Evolutionary conservation across 495 filamentous ascomycete species (phyloP).

Genomic region (Penicillium longicatenatum): DNA sequence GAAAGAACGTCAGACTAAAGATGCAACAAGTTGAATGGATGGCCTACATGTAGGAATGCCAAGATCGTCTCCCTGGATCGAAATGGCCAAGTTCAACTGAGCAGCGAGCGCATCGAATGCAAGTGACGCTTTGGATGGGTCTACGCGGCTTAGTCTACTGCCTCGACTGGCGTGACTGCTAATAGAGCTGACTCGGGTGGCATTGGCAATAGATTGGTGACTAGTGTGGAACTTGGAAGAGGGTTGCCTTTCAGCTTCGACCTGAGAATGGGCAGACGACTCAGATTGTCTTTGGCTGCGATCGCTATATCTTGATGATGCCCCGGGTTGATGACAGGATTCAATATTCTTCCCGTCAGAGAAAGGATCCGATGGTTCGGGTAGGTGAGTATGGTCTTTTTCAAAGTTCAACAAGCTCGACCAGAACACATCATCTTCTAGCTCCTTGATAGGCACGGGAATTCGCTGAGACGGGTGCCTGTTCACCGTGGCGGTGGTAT

Average conservation of each 20-base stretch:
- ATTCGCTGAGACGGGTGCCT: conserved; percentile 28
- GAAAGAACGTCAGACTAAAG: neutral
- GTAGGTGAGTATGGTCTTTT: conserved; percentile 9
- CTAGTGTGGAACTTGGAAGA: conserved; percentile 6
- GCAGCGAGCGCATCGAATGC: conserved; percentile 33
- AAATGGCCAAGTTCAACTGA: conserved; percentile 23
- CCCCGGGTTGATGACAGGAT: neutral
- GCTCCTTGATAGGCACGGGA: conserved; percentile 22
- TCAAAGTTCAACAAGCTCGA: conserved; percentile 15
- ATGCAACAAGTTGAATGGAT: neutral
- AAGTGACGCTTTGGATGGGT: conserved; percentile 23
- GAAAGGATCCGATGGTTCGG: conserved; percentile 27
- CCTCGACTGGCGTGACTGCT: conserved; percentile 18
- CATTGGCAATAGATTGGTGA: neutral
- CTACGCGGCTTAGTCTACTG: conserved; percentile 19
- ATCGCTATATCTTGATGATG: conserved; percentile 13
- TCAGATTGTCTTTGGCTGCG: conserved; percentile 9
- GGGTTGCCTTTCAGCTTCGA: conserved; percentile 2
- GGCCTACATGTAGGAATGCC: conserved; percentile 11
- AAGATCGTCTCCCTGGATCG: conserved; percentile 7
- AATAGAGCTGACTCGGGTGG: conserved; percentile 5
- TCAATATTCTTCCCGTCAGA: conserved; percentile 23
- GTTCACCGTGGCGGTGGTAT: conserved; percentile 33
- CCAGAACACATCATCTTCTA: conserved; percentile 14
- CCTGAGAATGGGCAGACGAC: conserved; percentile 6